A percentile compares a stretch with the other conserved stretches of the same genome.
phyloP scores from a whole-genome alignment of 352 stramenopile species.

The Globisporangium spinosum region DNA sequence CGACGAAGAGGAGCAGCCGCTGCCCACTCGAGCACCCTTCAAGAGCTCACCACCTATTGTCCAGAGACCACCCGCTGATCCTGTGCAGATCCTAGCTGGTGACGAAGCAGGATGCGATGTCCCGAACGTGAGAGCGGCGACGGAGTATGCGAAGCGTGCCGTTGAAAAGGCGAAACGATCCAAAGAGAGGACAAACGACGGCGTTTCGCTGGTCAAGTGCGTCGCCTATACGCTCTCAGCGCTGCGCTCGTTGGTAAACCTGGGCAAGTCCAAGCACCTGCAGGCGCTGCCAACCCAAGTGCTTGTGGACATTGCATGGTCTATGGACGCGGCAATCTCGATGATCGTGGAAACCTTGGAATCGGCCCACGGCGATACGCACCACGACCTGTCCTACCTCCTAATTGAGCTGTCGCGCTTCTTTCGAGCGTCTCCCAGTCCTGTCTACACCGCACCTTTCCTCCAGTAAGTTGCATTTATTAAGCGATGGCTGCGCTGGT shows the following conservation, averaged over 20 bases:
- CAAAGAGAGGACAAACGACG: neutral
- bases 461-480: neutral
- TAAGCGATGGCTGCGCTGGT: neutral
- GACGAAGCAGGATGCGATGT: neutral
- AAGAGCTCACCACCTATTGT: neutral
- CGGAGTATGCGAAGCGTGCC: neutral
- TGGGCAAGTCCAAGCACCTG: neutral
- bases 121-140: neutral
- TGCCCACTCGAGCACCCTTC: neutral
- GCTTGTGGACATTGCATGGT: neutral
- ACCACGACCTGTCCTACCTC: neutral
- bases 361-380: neutral
- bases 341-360: neutral
- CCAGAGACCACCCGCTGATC: neutral
- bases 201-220: neutral
- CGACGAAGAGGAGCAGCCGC: neutral
- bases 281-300: neutral
- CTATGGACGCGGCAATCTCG: neutral
- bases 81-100: neutral
- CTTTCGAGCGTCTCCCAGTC: neutral
- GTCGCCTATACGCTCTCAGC: neutral
- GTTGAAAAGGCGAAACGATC: neutral
- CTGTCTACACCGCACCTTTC: neutral
- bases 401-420: neutral
- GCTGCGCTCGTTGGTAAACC: neutral